phyloP scores from a whole-genome alignment of 139 green algal genomes.

The Bryopsis sp. region DNA sequence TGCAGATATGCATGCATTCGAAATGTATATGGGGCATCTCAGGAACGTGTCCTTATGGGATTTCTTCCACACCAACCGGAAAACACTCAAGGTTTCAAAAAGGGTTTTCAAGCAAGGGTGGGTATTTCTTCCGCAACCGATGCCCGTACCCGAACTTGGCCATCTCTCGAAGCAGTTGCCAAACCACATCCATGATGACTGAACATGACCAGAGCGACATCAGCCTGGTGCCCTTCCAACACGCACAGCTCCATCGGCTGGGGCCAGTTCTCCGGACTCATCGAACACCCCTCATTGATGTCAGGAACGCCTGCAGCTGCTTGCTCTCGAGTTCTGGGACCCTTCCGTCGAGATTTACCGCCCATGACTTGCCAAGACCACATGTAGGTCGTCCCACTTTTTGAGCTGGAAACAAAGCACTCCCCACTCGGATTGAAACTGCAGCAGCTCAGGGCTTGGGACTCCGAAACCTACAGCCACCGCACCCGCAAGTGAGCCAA shows the following conservation, averaged over 20 bases:
- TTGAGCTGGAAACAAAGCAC: slow-evolving; percentile 53
- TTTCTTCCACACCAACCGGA: too few relatives aligned
- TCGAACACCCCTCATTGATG: not conserved
- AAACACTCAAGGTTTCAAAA: too few relatives aligned
- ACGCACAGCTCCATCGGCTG: slow-evolving; percentile 20
- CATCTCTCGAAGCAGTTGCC: slow-evolving; percentile 61
- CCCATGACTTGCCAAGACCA: slow-evolving; percentile 47
- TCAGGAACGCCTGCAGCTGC: not conserved
- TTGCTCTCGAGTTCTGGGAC: not conserved
- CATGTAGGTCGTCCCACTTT: slow-evolving; percentile 49
- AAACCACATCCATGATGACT: slow-evolving; percentile 42
- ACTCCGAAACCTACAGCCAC: too few relatives aligned
- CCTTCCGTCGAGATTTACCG: slow-evolving; percentile 8
- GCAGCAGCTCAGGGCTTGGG: slow-evolving; percentile 47
- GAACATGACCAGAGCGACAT: slow-evolving; percentile 58
- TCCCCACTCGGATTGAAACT: slow-evolving; percentile 46
- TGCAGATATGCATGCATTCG: too few relatives aligned
- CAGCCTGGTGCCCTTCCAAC: slow-evolving; percentile 50
- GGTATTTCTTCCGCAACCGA: too few relatives aligned
- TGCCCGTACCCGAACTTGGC: slow-evolving; percentile 46
- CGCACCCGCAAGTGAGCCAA: too few relatives aligned
- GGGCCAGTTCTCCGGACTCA: slow-evolving; percentile 18
- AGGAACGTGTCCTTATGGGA: too few relatives aligned
- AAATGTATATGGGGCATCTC: too few relatives aligned
- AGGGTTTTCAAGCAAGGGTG: too few relatives aligned